Base-by-base conservation (phyloP, 768 basidiomycete species). In the Calocybe cyanea region DNA sequence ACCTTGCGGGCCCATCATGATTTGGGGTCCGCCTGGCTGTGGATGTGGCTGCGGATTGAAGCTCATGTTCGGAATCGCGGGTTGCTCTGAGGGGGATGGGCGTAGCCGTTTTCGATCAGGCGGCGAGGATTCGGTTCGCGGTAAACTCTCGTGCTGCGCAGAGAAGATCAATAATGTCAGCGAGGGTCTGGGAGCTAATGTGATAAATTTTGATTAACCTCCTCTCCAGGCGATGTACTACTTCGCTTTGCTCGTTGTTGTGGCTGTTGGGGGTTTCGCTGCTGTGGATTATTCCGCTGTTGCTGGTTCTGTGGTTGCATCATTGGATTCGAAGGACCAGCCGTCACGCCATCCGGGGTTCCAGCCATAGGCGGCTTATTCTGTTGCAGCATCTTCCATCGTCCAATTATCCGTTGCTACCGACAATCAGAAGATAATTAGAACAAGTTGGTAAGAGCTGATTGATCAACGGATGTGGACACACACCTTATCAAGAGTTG, bases 161-260 rank as follows among this genome's bases (percentile, higher is more conserved):
- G 14, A 18, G 34, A 28, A 6, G 25, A 28, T 28, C 6, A 28
- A 5, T 28, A 6, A 5, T 11, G 25, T 28, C 11, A 28, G 25
- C 6, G 11, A 5, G 11, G 25, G 11, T 28, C 11, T 28, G 17
- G 38, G 41, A 36, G 45, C 9, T 7, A 11, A 33, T 41, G 48
- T 15, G 14, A 14, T 53, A 18, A 23, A 15, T 17, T 19, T 36
- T 45, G 52, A 46, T 50, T 52, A 52, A 81, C 81, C 56, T 82
- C 81, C 62, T 81, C 81, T 28, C 72, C 75, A 5, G 81, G 81
- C 5, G 81, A 80, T 9, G 78, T 82, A 57, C 79, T 83, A 51
- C 65, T 80, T 51, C 81, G 71, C 54, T 82, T 65, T 38, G 57
- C 52, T 25, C 61, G 63, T 41, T 57, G 64, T 28, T 57, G 69